phyloP scores from a whole-genome alignment of 2,329 filamentous ascomycete species.

The Penicillium vulpinum region DNA sequence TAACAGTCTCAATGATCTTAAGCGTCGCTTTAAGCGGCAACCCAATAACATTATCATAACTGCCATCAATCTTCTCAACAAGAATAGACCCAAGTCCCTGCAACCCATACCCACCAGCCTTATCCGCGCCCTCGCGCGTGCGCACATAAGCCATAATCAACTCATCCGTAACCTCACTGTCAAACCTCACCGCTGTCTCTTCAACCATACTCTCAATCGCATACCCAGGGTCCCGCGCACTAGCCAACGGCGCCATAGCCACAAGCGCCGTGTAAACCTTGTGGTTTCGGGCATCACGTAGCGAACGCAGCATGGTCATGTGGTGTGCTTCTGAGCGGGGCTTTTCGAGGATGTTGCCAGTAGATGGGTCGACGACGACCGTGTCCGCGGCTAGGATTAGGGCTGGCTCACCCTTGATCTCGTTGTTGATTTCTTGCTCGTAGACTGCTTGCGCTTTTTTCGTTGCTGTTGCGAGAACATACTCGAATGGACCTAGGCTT shows the following conservation, averaged over 20 bases:
- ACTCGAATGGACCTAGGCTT: slow-evolving; percentile 76
- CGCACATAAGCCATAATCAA: slow-evolving; percentile 67
- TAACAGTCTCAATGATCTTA: slow-evolving; percentile 82
- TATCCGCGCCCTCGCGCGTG: slow-evolving; percentile 90
- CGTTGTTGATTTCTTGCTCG: slow-evolving; percentile 57
- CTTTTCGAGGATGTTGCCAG: slow-evolving; percentile 85
- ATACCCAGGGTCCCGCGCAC: slow-evolving; percentile 82
- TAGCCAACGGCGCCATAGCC: slow-evolving; percentile 77
- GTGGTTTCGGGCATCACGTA: slow-evolving; percentile 76
- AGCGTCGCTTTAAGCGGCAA: slow-evolving; percentile 77
- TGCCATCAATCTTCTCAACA: slow-evolving; percentile 84
- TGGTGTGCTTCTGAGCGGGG: slow-evolving; percentile 80
- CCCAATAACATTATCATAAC: slow-evolving; percentile 91
- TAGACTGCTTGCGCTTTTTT: slow-evolving; percentile 81
- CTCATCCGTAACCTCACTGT: slow-evolving; percentile 72
- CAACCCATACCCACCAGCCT: slow-evolving; percentile 92
- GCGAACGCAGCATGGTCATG: slow-evolving; percentile 74
- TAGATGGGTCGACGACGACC: slow-evolving; percentile 70
- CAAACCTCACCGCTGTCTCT: slow-evolving; percentile 90
- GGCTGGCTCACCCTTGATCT: slow-evolving; percentile 66
- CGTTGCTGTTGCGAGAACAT: slow-evolving; percentile 82
- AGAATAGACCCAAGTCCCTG: slow-evolving; percentile 86
- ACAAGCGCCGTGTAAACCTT: slow-evolving; percentile 84
- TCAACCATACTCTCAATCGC: slow-evolving; percentile 77
- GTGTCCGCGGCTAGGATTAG: slow-evolving; percentile 91